A percentile compares a stretch with the other conserved stretches of the same genome.
Evolutionary conservation across 192 early-diverging fungal species (phyloP).

Genomic region (Coemansia sp.): DNA sequence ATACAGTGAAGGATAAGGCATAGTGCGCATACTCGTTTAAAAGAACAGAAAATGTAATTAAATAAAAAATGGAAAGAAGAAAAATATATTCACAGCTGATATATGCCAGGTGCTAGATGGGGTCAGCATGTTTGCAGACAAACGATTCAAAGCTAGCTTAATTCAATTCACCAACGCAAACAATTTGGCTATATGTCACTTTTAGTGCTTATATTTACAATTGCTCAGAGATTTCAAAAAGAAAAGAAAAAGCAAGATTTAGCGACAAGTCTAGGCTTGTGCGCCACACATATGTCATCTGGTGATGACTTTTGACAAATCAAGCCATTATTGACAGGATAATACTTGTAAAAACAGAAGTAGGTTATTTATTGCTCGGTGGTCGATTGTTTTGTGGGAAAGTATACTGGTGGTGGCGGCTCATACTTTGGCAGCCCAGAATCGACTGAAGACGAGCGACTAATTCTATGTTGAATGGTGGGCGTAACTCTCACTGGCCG

Average conservation of each 20-base stretch:
- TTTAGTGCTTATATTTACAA: too few species aligned
- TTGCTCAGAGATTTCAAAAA: too few species aligned
- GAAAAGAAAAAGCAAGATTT: neutral
- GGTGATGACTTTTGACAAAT: neutral
- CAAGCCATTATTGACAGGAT: neutral
- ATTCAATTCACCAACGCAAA: too few species aligned
- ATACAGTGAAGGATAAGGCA: too few species aligned
- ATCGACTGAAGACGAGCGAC: slow-evolving; percentile 1
- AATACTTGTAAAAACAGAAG: neutral
- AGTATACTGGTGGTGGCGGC: slow-evolving; percentile 37
- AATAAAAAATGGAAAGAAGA: neutral
- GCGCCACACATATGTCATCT: neutral
- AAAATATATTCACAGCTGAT: too few species aligned
- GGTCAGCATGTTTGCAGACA: too few species aligned
- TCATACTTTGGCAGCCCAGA: slow-evolving; percentile 34
- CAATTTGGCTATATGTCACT: too few species aligned
- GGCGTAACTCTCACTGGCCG: neutral
- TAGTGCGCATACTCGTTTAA: too few species aligned
- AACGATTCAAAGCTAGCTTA: too few species aligned
- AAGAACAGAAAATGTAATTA: slow-evolving; percentile 1
- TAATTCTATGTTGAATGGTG: neutral
- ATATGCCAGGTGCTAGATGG: too few species aligned
- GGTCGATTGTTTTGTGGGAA: slow-evolving; percentile 10
- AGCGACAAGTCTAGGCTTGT: neutral
- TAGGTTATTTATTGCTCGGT: neutral